Base-by-base conservation (phyloP, 768 basidiomycete genomes). In the Amanita exitialis region DNA sequence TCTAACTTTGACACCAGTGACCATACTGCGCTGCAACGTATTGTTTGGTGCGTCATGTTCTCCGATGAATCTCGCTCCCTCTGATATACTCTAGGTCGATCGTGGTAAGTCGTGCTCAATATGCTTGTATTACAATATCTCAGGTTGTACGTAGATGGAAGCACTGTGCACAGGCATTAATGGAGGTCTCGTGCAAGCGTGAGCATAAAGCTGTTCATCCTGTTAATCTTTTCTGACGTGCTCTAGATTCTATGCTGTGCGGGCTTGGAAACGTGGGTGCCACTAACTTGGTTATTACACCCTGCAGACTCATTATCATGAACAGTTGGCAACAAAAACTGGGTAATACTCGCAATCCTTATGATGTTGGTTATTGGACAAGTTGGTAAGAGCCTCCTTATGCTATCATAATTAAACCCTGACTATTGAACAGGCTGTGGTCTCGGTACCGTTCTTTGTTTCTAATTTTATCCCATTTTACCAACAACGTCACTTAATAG, bases 121-220 rank as follows among this genome's bases (percentile, higher is more conserved):
- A 32, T 34, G 13, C 4, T 32, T 16, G 13, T 20, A 9, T 32
- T 10, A 15, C 8, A 32, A 15, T 47, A 28, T 13, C 28, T 46
- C 30, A 53, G 12, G 21, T 47, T 28, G 27, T 15, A 9, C 15
- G 37, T 35, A 77, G 76, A 63, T 74, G 41, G 74, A 76, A 56
- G 74, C 72, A 0, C 51, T 76, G 8, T 72, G 73, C 35, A 73
- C 71, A 30, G 78, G 74, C 3, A 56, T 77, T 16, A 78, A 75
- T 10, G 75, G 71, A 4, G 63, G 70, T 37, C 60, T 78, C 18
- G 79, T 80, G 5, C 80, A 82, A 63, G 69, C 66, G 75, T 74
- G 28, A 34, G 67, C 61, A 15, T 15, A 1, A 15, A 32, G 0
- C n/a, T 28, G 28, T 20, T n/a, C 23, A n/a, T 15, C 30, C 8